Evolutionary conservation across 768 basidiomycete genomes (phyloP).

Genomic region (Tricholoma flavovirens): DNA sequence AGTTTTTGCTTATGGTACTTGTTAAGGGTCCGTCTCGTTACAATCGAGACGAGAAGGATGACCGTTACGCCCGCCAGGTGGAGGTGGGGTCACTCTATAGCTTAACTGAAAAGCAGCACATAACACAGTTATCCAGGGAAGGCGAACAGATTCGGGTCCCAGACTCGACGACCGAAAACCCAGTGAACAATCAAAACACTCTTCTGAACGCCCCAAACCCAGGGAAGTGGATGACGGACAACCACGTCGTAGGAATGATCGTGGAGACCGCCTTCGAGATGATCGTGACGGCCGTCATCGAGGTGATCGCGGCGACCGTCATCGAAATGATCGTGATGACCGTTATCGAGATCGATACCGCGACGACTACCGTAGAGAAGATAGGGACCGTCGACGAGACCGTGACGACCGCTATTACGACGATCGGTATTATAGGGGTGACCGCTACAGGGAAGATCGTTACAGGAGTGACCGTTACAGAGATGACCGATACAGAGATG

Average conservation of each 20-base stretch:
- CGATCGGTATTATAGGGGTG: constrained; percentile 4
- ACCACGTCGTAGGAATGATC: not conserved
- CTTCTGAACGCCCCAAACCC: not conserved
- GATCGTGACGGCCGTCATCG: not conserved
- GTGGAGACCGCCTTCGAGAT: not conserved
- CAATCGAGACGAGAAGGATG: constrained; percentile 7
- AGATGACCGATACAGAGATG: not conserved
- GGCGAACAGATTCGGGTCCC: not conserved
- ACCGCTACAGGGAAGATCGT: constrained; percentile 8
- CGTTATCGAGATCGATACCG: constrained; percentile 6
- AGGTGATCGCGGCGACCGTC: constrained; percentile 1
- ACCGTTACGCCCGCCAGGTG: constrained; percentile 6
- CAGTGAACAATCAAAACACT: constrained; percentile 1
- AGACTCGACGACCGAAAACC: not conserved
- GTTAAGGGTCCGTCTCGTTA: constrained; percentile 4
- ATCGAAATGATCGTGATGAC: not conserved
- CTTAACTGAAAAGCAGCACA: not conserved
- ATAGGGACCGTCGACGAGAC: constrained; percentile 6
- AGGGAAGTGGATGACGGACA: constrained; percentile 1
- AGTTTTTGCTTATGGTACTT: not conserved
- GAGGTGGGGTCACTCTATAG: not conserved
- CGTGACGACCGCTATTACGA: constrained; percentile 1
- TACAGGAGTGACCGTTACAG: constrained; percentile 5
- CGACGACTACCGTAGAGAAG: constrained; percentile 2
- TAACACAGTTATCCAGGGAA: not conserved